Conservation (phyloP, 306 rosid species). For the Dryas octopetala region DNA sequence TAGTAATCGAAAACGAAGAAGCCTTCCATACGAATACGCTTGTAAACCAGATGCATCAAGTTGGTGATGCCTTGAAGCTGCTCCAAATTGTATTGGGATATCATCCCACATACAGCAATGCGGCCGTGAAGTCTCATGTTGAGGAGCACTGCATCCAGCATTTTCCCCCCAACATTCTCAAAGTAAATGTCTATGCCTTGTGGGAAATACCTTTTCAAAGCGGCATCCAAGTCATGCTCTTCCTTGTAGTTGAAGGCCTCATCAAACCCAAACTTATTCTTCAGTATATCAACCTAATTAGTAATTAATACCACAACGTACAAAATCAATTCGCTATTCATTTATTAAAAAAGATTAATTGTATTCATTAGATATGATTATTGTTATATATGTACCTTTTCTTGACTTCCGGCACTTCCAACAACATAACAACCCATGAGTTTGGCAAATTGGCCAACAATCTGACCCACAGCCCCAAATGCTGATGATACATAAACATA, state of each 20-base stretch:
- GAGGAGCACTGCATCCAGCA: slow-evolving; percentile 24
- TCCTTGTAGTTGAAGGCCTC: not conserved
- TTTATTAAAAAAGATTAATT: too few species aligned
- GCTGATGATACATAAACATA: slow-evolving; percentile 29
- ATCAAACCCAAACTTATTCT: not conserved
- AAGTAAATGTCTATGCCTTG: slow-evolving; percentile 26
- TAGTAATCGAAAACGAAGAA: not conserved
- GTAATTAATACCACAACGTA: too few species aligned
- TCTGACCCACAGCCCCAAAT: slow-evolving; percentile 20
- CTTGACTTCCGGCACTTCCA: slow-evolving; percentile 25
- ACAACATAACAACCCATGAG: slow-evolving; percentile 28
- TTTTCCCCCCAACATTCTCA: slow-evolving; percentile 23
- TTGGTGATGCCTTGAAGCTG: not conserved
- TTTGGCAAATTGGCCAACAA: slow-evolving; percentile 13
- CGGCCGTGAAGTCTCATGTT: slow-evolving; percentile 23
- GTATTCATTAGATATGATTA: too few species aligned
- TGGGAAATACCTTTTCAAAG: slow-evolving; percentile 5
- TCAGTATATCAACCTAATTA: too few species aligned
- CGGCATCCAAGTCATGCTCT: too few species aligned
- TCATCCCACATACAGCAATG: slow-evolving; percentile 21
- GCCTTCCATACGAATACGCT: not conserved
- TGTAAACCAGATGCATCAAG: not conserved
- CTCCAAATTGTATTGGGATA: slow-evolving; percentile 22
- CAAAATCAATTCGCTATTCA: too few species aligned
- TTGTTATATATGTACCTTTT: not conserved